Evolutionary conservation across 2,329 filamentous ascomycete genomes (phyloP).

Genomic region (Fusarium sp.): DNA sequence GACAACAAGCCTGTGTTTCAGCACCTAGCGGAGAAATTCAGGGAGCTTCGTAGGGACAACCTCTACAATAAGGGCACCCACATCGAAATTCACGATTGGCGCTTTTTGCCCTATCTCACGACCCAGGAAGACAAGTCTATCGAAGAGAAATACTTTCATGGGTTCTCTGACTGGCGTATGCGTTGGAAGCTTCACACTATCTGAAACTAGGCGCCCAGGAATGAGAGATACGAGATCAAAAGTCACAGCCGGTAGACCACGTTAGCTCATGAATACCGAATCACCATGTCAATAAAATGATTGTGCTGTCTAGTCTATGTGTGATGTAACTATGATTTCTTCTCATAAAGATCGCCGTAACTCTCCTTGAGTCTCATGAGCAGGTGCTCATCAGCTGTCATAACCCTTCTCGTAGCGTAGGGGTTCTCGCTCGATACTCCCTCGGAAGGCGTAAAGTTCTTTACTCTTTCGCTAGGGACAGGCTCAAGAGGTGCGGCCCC

Average conservation of each 20-base stretch:
- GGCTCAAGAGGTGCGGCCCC: conserved; percentile 63
- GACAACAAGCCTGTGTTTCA: conserved; percentile 47
- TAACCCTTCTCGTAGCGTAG: conserved; percentile 64
- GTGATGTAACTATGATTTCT: conserved; percentile 45
- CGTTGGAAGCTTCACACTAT: conserved; percentile 59
- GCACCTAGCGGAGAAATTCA: conserved; percentile 50
- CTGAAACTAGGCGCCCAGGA: conserved; percentile 39
- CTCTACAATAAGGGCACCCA: conserved; percentile 40
- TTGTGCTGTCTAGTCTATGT: neutral
- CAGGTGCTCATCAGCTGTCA: conserved; percentile 74
- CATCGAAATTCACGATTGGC: conserved; percentile 61
- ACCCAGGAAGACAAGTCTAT: conserved; percentile 52
- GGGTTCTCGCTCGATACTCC: conserved; percentile 55
- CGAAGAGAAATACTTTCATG: conserved; percentile 49
- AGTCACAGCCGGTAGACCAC: neutral
- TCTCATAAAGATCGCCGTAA: conserved; percentile 67
- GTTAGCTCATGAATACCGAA: neutral
- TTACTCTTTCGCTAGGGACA: conserved; percentile 71
- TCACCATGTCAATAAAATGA: neutral
- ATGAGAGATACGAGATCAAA: neutral
- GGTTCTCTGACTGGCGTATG: conserved; percentile 56
- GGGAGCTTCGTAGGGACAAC: conserved; percentile 45
- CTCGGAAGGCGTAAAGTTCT: conserved; percentile 52
- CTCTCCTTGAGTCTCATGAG: conserved; percentile 70
- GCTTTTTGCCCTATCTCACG: conserved; percentile 56